Base-by-base conservation (phyloP, 2,329 filamentous ascomycete genomes). In the Alternaria consortialis region DNA sequence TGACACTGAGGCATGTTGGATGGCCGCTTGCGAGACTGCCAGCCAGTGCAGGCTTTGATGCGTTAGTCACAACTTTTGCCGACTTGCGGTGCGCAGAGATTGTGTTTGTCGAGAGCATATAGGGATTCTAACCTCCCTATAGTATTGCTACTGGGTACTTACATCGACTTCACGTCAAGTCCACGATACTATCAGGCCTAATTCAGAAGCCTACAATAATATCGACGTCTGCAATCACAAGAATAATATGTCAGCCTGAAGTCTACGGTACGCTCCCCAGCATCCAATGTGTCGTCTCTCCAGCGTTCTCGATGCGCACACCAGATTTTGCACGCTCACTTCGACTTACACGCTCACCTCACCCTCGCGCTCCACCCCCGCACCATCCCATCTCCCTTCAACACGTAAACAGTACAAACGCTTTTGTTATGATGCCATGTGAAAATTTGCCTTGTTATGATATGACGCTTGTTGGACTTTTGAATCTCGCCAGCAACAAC, bases 371-470 rank as follows among this genome's bases (percentile, higher is more conserved):
- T 36, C 13, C 31, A 23, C 46, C 31, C 46, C 31, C 32, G 20
- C 31, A 48, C 46, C 46, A 17, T 50, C 46, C 48, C 50, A 40
- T 52, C 50, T 31, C 50, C 25, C 23, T 29, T 39, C 34, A 40
- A 23, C 25, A 39, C 12, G 23, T 27, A 52, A 27, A 52, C 25
- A 34, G 5, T 27, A 13, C 46, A 50, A 50, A 50, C 32, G 20
- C 32, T 25, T 12, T 50, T 37, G 20, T 50, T 50, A 37, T 37
- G 46, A 20, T 42, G 20, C 20, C 20, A 42, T 8, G 32, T 50
- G 31, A 27, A 50, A 50, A 37, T 37, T 7, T 50, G 46, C 20
- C 46, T 50, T 50, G 20, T 17, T 12, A n/a, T 48, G 12, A 44
- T n/a, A 25, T 29, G 42, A 29, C 20, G 7, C 15, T n/a, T 29